These are phyloP conservation scores for Ophiocordyceps sinensis DNA, from an alignment of 2,329 filamentous ascomycete genomes.

Conservation along the genomic window DNA sequence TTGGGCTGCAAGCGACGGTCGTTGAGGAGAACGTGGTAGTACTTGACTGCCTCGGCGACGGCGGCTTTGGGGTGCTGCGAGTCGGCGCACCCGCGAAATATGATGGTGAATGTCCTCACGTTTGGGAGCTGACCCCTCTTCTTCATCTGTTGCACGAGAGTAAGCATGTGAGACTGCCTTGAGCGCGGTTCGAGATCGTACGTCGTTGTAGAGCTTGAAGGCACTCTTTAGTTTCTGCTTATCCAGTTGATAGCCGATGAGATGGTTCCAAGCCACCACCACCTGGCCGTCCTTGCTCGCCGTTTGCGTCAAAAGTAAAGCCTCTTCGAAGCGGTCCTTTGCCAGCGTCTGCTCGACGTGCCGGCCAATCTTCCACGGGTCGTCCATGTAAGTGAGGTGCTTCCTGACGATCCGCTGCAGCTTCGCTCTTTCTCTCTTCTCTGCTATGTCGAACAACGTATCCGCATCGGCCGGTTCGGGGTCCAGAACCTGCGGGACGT, in stretches of 20 bases:
- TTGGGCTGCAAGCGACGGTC: slow-evolving; percentile 53
- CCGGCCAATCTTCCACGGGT: slow-evolving; percentile 59
- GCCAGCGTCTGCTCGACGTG: slow-evolving; percentile 48
- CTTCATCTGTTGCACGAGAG: slow-evolving; percentile 57
- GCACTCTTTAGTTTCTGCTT: slow-evolving; percentile 47
- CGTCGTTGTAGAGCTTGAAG: slow-evolving; percentile 80
- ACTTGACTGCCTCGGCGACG: slow-evolving; percentile 52
- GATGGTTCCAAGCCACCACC: slow-evolving; percentile 74
- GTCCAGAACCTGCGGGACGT: too few relatives aligned
- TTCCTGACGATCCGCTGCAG: slow-evolving; percentile 16
- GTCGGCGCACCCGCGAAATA: slow-evolving; percentile 60
- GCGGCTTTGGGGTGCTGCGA: slow-evolving; percentile 43
- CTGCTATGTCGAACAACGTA: too few relatives aligned
- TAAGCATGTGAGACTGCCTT: background rate
- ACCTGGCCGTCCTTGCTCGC: slow-evolving; percentile 53
- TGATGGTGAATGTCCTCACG: slow-evolving; percentile 66
- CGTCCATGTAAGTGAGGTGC: slow-evolving; percentile 48
- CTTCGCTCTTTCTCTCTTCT: slow-evolving; percentile 6
- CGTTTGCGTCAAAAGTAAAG: slow-evolving; percentile 50
- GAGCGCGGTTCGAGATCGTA: slow-evolving; percentile 17
- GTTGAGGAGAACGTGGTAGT: slow-evolving; percentile 63
- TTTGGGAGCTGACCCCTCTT: slow-evolving; percentile 75
- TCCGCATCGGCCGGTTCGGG: too few relatives aligned
- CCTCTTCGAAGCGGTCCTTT: slow-evolving; percentile 48
- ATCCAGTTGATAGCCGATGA: slow-evolving; percentile 58